A percentile compares a stretch with the other conserved stretches of the same genome.
Evolutionary conservation across 305 asterid species (phyloP).

Genomic region (Fraxinus greggii): DNA sequence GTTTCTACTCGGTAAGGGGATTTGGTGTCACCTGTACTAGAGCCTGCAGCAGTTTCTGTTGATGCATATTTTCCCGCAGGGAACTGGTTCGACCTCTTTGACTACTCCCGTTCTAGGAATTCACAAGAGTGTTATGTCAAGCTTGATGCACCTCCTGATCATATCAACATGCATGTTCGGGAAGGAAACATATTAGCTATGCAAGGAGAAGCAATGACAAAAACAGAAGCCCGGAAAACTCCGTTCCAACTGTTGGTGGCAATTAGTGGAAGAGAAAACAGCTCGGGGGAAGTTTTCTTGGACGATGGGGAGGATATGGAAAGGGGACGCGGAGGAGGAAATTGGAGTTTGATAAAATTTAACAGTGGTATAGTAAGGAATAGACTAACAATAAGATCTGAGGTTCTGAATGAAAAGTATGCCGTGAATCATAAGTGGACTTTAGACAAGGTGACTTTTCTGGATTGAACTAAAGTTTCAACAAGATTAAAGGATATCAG

Average conservation of each 20-base stretch:
- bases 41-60: constrained; percentile 45
- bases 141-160: constrained; percentile 67
- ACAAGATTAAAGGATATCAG: constrained; percentile 21
- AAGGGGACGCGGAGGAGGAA: constrained; percentile 40
- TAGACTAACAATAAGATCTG: constrained; percentile 39
- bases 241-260: constrained; percentile 58
- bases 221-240: constrained; percentile 50
- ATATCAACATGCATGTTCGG: constrained; percentile 55
- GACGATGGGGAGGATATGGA: constrained; percentile 62
- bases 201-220: constrained; percentile 79
- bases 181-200: constrained; percentile 58
- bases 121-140: constrained; percentile 36
- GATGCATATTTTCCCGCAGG: constrained; percentile 75
- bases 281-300: constrained; percentile 58
- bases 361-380: constrained; percentile 23
- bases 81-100: constrained; percentile 72
- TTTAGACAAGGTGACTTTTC: constrained; percentile 36
- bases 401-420: constrained; percentile 46
- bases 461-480: constrained; percentile 41
- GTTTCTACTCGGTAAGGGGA: constrained; percentile 66
- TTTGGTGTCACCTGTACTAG: constrained; percentile 64
- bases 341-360: constrained; percentile 48
- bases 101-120: constrained; percentile 40
- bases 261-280: constrained; percentile 27
- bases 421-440: constrained; percentile 53